A percentile compares a stretch with the other conserved stretches of the same genome.
Evolutionary conservation across 2,329 filamentous ascomycete genomes (phyloP).

Genomic region (Chlorencoelia australis): DNA sequence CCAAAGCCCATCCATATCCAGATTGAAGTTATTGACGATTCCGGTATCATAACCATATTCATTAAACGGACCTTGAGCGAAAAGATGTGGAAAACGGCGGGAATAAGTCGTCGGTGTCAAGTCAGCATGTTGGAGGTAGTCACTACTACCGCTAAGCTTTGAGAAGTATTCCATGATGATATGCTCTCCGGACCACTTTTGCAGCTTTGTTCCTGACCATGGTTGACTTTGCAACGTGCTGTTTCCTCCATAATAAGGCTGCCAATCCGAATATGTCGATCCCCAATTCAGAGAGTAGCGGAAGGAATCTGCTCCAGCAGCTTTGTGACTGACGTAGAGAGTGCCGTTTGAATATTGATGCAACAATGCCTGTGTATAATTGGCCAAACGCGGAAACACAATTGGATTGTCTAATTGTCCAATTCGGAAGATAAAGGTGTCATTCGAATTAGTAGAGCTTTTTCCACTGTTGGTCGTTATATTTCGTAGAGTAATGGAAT

Average conservation of each 20-base stretch:
- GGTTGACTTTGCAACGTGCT: slow-evolving; percentile 35
- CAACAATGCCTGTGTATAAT: slow-evolving; percentile 47
- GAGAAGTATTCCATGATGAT: slow-evolving; percentile 55
- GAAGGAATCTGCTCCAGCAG: slow-evolving; percentile 51
- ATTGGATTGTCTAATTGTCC: slow-evolving; percentile 49
- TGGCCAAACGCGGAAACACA: slow-evolving; percentile 43
- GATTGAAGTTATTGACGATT: slow-evolving; percentile 40
- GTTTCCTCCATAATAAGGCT: slow-evolving; percentile 42
- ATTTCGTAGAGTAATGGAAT: slow-evolving; percentile 47
- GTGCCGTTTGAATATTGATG: slow-evolving; percentile 32
- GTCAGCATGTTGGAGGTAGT: slow-evolving; percentile 51
- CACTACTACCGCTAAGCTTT: slow-evolving; percentile 45
- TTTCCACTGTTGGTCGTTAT: slow-evolving; percentile 30
- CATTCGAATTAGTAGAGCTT: slow-evolving; percentile 40
- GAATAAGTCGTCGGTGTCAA: slow-evolving; percentile 30
- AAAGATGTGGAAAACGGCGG: slow-evolving; percentile 51
- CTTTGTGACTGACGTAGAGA: slow-evolving; percentile 45
- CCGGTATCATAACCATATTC: slow-evolving; percentile 54
- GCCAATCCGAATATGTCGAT: slow-evolving; percentile 48
- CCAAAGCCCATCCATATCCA: slow-evolving; percentile 42
- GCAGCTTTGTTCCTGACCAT: slow-evolving; percentile 49
- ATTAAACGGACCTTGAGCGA: slow-evolving; percentile 52
- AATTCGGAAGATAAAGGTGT: slow-evolving; percentile 52
- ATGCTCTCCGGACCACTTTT: slow-evolving; percentile 52
- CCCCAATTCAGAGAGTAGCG: slow-evolving; percentile 54